phyloP scores from a whole-genome alignment of 495 filamentous ascomycete genomes.

The Geoglossum glabrum region DNA sequence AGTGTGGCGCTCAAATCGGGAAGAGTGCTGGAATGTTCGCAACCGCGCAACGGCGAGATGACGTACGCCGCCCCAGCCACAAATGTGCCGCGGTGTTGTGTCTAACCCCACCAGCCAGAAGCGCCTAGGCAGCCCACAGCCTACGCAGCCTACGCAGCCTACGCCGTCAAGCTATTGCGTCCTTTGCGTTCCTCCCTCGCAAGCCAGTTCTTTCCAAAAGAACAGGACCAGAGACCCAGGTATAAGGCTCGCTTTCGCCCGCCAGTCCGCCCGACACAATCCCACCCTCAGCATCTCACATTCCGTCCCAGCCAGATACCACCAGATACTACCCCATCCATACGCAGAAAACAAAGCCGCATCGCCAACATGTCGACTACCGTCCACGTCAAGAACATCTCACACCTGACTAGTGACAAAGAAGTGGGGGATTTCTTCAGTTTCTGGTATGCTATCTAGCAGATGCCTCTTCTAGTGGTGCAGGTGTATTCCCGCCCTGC shows the following conservation, averaged over 20 bases:
- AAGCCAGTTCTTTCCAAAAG: no score
- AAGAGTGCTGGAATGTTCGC: no score
- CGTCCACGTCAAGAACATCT: constrained; percentile 59
- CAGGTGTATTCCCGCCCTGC: no score
- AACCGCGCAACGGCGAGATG: not conserved
- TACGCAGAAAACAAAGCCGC: not conserved
- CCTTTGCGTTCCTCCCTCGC: no score
- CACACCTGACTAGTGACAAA: constrained; percentile 57
- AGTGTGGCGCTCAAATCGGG: not conserved
- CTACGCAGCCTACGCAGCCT: no score
- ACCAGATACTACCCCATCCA: not conserved
- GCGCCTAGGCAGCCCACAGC: not conserved
- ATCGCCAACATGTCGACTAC: constrained; percentile 17
- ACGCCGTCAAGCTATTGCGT: no score
- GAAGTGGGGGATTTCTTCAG: constrained; percentile 94
- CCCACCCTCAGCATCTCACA: no score
- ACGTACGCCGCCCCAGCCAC: not conserved
- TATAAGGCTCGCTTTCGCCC: no score
- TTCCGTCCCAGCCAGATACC: no score
- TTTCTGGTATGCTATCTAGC: constrained; percentile 91
- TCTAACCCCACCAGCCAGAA: not conserved
- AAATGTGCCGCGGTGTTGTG: not conserved
- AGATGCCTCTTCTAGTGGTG: no score
- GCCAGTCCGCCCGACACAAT: no score
- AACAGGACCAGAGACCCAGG: no score